Base-by-base conservation (phyloP, 2,329 filamentous ascomycete genomes). In the Westerdykella aurantiaca region DNA sequence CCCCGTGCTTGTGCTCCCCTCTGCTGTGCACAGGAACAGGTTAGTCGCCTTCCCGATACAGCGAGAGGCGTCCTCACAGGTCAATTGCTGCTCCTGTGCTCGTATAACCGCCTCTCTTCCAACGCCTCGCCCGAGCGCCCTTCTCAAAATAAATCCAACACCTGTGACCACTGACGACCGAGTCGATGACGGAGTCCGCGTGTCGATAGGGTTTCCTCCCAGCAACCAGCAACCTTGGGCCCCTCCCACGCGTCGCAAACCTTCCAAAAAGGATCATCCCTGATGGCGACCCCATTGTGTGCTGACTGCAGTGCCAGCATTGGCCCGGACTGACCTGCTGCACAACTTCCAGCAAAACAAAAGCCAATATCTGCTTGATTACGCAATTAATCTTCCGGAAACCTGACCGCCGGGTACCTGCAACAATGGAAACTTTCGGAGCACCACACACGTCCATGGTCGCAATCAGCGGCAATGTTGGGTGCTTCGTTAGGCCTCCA, bases 341-440 rank as follows among this genome's bases (percentile, higher is more conserved):
- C 49, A 48, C 34, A 43, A 49, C 44, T 29, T 29, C 25, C 25
- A 29, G 25, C 25, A 37, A 48, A n/a, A n/a, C n/a, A n/a, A 44
- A 45, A 43, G n/a, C 41, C 47, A 56, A 51, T 29, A 29, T 50
- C 41, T 51, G 43, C 34, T 25, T 47, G 39, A 54, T 56, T 51
- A 49, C 51, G 53, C 51, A 47, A 53, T 53, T 49, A 53, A 54
- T 54, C 46, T 51, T 54, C 53, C 53, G 53, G 34, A 35, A 43
- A 51, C 46, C 47, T 41, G 48, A 48, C 23, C 37, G 6, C 11
- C 37, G 23, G 25, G 25, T 29, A 12, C 25, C 9, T 10, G 25
- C 11, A 12, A 9, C 3, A 12, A 12, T 29, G 25, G 4, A 12
- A 21, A 29, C 25, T 5, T 29, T 12, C 11, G 4, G 11, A 29